Evolutionary conservation across 192 early-diverging fungal species (phyloP), one percentile per base, ranked within the genome.

Genomic region (Umbelopsis vinacea): DNA sequence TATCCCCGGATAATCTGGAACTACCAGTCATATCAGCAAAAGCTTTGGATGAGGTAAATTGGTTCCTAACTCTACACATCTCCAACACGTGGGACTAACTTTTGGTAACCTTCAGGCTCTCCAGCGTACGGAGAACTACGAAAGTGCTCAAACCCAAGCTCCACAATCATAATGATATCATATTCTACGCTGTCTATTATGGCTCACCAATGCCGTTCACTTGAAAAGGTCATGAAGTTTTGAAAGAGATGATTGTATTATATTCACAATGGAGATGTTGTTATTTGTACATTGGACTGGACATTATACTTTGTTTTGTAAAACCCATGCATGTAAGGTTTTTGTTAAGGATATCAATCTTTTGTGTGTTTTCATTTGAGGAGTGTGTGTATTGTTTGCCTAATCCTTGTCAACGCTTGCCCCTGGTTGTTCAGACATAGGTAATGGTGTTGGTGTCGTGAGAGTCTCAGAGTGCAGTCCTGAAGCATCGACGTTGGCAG

Each of bases 361-460:
- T 50, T 50, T 12, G 11, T 43, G 40, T 43, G 40, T 43, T 43
- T 43, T 43, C 40, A n/a, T 43, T 43, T 43, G 6, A 11, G 40
- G 5, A 0, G 6, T 7, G 11, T 43, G 40, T 22, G 29, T 54
- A 1, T 53, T 53, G 24, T 53, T 54, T 24, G 22, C 26, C 23
- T 63, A 63, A 37, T 63, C 29, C 57, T 63, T 63, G 17, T 63
- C 29, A 22, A 63, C 17, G 57, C 35, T 63, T 12, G 35, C 14
- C 0, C 75, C 75, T 47, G 75, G 70, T 67, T 23, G 57, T 12
- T 68, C 70, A 21, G 15, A 43, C 57, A 35, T 38, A n/a, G 75
- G 75, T 19, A 76, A 45, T 21, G 75, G 75, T 54, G 75, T 76
- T 22, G 75, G 75, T 46, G 75, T 76, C 2, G 75, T 76, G 6